A percentile compares a stretch with the other conserved stretches of the same genome.
Evolutionary conservation across 2,329 filamentous ascomycete species (phyloP).

Genomic region (Phialocephala subalpina): DNA sequence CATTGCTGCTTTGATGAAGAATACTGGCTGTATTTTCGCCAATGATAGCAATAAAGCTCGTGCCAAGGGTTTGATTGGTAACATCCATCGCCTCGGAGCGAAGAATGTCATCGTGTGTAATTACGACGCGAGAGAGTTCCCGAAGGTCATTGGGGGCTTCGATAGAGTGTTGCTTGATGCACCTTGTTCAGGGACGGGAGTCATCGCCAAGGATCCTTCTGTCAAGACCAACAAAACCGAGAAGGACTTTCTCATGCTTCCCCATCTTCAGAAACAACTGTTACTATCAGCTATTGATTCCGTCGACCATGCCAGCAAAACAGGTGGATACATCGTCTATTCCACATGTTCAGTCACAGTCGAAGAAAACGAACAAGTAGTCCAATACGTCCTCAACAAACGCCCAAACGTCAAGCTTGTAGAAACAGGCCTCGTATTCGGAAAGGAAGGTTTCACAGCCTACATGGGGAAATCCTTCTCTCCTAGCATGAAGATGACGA

Average conservation of each 20-base stretch:
- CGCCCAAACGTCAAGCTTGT: constrained; percentile 94
- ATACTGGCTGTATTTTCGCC: constrained; percentile 93
- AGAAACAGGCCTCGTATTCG: constrained; percentile 88
- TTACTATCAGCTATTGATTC: constrained; percentile 94
- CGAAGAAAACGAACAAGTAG: constrained; percentile 93
- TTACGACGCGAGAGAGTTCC: constrained; percentile 94
- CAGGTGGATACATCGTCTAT: constrained; percentile 94
- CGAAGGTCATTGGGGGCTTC: constrained; percentile 93
- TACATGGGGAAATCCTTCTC: constrained; percentile 95
- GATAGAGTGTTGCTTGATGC: constrained; percentile 94
- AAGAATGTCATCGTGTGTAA: constrained; percentile 96
- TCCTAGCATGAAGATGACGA: constrained; percentile 80
- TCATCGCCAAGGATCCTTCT: constrained; percentile 95
- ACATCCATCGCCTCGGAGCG: constrained; percentile 92
- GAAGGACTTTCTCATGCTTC: constrained; percentile 90
- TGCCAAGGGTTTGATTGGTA: constrained; percentile 96
- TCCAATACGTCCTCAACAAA: constrained; percentile 91
- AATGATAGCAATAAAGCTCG: constrained; percentile 95
- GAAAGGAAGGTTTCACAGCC: constrained; percentile 89
- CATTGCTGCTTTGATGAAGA: constrained; percentile 96
- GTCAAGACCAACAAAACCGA: constrained; percentile 99
- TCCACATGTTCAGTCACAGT: constrained; percentile 95
- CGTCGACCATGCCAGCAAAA: constrained; percentile 89
- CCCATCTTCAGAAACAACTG: constrained; percentile 94
- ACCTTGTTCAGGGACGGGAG: constrained; percentile 94